Evolutionary conservation across 1,284 basidiomycete species (phyloP).

Genomic region (Veloboletus limbatus): DNA sequence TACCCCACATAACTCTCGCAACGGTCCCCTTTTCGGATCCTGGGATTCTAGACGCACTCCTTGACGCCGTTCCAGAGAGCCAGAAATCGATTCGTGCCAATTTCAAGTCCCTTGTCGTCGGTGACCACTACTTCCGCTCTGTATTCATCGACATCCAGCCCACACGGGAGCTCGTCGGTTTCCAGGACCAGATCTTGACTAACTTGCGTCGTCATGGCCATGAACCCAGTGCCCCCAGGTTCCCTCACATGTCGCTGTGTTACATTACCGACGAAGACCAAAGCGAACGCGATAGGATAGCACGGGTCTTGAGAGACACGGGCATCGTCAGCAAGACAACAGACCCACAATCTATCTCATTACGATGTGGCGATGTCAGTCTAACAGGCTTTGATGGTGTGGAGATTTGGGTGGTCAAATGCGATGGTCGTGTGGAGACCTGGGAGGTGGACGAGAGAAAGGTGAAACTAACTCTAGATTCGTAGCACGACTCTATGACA

Average conservation of each 20-base stretch:
- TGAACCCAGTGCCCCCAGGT: slow-evolving; percentile 48
- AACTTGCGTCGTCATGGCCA: slow-evolving; percentile 35
- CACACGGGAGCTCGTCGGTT: slow-evolving; percentile 42
- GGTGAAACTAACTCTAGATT: slow-evolving; percentile 19
- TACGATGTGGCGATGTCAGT: slow-evolving; percentile 34
- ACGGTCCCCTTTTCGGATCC: slow-evolving; percentile 37
- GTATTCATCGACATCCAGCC: slow-evolving; percentile 55
- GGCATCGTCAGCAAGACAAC: slow-evolving; percentile 31
- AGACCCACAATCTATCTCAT: slow-evolving; percentile 30
- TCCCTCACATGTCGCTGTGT: slow-evolving; percentile 68
- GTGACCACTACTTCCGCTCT: slow-evolving; percentile 65
- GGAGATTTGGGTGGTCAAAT: slow-evolving; percentile 63
- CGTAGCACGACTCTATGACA: neutral
- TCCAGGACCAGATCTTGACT: slow-evolving; percentile 49
- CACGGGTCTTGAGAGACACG: slow-evolving; percentile 37
- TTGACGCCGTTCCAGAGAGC: slow-evolving; percentile 39
- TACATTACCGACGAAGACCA: slow-evolving; percentile 65
- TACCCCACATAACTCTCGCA: slow-evolving; percentile 70
- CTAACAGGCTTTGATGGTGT: slow-evolving; percentile 46
- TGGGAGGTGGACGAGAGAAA: slow-evolving; percentile 55
- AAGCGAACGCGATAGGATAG: slow-evolving; percentile 34
- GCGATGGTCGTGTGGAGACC: slow-evolving; percentile 58
- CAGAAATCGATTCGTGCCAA: slow-evolving; percentile 28
- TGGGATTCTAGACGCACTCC: slow-evolving; percentile 33
- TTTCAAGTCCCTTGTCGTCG: slow-evolving; percentile 56